Base-by-base conservation (phyloP, 805 yeast species). In the Metahyphopichia silvanorum region DNA sequence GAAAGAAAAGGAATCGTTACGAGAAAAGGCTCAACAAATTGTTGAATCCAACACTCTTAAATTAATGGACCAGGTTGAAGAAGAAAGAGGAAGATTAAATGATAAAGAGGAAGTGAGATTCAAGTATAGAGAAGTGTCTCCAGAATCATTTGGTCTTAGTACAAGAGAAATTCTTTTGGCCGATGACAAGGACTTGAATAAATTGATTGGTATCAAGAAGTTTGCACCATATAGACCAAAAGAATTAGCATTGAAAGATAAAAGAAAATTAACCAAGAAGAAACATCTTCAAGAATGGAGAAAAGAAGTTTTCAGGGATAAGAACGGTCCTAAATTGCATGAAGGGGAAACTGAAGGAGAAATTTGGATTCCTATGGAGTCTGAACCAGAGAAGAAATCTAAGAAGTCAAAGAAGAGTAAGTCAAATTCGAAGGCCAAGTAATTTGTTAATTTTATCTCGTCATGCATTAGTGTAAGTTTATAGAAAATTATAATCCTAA, bases 111-210 rank as follows among this genome's bases (percentile, higher is more conserved):
- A 56, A 5, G 47, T 77, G 24, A 73, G 68, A 34, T 91, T 93
- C 71, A 80, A 79, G 47, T 93, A 93, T 55, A 76, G 97, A 49
- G 95, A 88, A 47, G 98, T 93, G 4, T 88, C 96, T 1, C 97
- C 98, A 6, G 98, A 93, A 50, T 66, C 88, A 7, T 93, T 76
- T 62, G 98, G 98, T 9, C 69, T 93, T 30, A 71, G 85, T 0
- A 74, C 93, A 0, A 72, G 93, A 41, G 98, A 93, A 48, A 93
- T 93, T 29, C 67, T 93, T 33, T 63, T 86, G 37, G 98, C 98
- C 10, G 91, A 86, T 51, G 98, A 93, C 55, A 71, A 74, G 39
- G 84, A 82, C 30, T 69, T 93, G 57, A 93, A 93, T 59, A 82
- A 80, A 35, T 88, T 71, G 49, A 81, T 88, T 37, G 93, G 96